phyloP scores from a whole-genome alignment of 176 grass and related monocot species.

The Aegilops longissima region DNA sequence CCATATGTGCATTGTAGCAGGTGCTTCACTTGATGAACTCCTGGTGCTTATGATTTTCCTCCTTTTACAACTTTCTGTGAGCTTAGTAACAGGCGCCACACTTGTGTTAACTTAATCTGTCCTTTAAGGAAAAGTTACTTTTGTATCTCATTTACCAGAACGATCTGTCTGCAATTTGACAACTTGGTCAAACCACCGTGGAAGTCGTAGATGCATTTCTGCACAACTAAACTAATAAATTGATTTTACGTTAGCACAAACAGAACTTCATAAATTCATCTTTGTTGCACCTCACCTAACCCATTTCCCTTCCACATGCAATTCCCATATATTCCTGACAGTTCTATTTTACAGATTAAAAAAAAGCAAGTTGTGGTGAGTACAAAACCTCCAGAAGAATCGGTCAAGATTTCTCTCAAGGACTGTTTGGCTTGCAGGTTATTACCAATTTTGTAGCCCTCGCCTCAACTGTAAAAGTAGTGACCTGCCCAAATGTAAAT shows the following conservation, averaged over 20 bases:
- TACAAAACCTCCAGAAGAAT: constrained; percentile 66
- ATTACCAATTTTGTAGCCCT: neutral
- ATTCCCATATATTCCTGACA: constrained; percentile 15
- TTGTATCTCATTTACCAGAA: neutral
- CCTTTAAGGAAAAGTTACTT: neutral
- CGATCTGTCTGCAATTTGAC: neutral
- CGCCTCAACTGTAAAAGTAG: neutral
- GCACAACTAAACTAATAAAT: neutral
- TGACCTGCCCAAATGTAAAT: neutral
- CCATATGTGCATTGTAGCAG: neutral
- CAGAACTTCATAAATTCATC: neutral
- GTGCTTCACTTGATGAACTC: neutral
- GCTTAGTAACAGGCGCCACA: neutral
- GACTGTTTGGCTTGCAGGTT: constrained; percentile 98
- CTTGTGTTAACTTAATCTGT: neutral
- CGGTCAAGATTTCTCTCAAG: constrained; percentile 94
- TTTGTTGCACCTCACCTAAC: neutral
- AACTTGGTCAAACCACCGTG: neutral
- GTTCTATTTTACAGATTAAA: constrained; percentile 47
- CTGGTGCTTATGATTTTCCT: neutral
- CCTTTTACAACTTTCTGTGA: neutral
- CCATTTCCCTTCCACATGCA: neutral
- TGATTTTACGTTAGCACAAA: neutral
- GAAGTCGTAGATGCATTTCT: neutral
- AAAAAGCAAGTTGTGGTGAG: constrained; percentile 50